Percentiles rank a stretch among this genome's conserved stretches.
Evolutionary conservation across 129 eudicot genomes (phyloP).

Genomic region (Escallonia rubra): DNA sequence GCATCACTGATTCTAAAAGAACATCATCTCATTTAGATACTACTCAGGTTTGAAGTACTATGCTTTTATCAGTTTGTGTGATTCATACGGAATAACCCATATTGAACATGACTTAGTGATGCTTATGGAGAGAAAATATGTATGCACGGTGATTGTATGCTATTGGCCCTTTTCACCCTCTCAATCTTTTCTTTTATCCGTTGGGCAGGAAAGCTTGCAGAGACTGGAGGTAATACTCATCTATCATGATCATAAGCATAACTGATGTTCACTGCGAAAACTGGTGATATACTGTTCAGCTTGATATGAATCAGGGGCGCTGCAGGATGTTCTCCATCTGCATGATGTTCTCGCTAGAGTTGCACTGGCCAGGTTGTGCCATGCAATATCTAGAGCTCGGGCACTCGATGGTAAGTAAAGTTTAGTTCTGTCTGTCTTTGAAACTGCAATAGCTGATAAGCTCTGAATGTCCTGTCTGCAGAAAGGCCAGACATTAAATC

Average conservation of each 20-base stretch:
- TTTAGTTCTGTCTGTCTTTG: conserved; percentile 12
- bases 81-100: background rate
- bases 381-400: conserved; percentile 85
- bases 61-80: background rate
- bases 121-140: background rate
- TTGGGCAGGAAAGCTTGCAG: conserved; percentile 74
- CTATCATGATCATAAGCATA: background rate
- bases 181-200: conserved; percentile 3
- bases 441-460: conserved; percentile 7
- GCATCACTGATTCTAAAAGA: no score
- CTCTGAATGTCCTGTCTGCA: conserved; percentile 25
- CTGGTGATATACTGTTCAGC: conserved; percentile 6
- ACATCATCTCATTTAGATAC: background rate
- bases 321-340: conserved; percentile 88
- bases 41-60: background rate
- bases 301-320: conserved; percentile 65
- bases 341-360: conserved; percentile 99
- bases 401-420: conserved; percentile 72
- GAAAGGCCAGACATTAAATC: conserved; percentile 88
- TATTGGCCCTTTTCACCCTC: background rate
- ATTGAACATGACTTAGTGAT: background rate
- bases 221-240: conserved; percentile 67
- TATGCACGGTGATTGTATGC: conserved; percentile 3
- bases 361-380: conserved; percentile 92
- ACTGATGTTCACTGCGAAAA: conserved; percentile 9